Conservation (phyloP, 305 asterid genomes). For the Fraxinus platypoda region DNA sequence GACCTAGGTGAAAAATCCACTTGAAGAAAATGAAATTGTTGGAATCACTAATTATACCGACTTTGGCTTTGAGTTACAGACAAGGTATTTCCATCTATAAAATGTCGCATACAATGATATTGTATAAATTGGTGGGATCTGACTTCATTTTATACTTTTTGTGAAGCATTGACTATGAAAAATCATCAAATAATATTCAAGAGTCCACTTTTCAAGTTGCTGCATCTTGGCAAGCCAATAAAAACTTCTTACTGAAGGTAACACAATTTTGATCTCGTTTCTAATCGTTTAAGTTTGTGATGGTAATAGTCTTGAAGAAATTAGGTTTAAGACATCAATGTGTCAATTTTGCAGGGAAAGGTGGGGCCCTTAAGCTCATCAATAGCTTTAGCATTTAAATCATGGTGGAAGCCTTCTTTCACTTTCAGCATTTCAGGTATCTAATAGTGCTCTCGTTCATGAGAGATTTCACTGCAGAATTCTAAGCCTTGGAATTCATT, state of each 20-base stretch:
- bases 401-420: slow-evolving; percentile 97
- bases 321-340: slow-evolving; percentile 1
- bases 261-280: not conserved
- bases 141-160: slow-evolving; percentile 22
- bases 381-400: slow-evolving; percentile 79
- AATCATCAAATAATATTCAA: slow-evolving; percentile 43
- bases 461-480: not conserved
- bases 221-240: slow-evolving; percentile 98
- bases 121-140: slow-evolving; percentile 7
- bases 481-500: not conserved
- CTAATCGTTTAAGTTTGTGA: not conserved
- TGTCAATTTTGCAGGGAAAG: slow-evolving; percentile 57
- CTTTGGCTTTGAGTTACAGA: slow-evolving; percentile 87
- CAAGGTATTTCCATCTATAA: slow-evolving; percentile 47
- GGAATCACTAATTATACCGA: slow-evolving; percentile 91
- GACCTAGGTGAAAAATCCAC: slow-evolving; percentile 73
- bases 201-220: slow-evolving; percentile 84
- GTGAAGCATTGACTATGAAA: slow-evolving; percentile 59
- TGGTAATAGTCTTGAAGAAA: not conserved
- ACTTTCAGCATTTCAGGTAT: slow-evolving; percentile 80
- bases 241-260: slow-evolving; percentile 79
- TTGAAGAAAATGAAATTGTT: slow-evolving; percentile 76
- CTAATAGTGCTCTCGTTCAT: not conserved
- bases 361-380: slow-evolving; percentile 86
- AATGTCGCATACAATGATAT: not conserved